Base-by-base conservation (phyloP, 192 early-diverging fungal genomes). In the Cladochytrium replicatum region DNA sequence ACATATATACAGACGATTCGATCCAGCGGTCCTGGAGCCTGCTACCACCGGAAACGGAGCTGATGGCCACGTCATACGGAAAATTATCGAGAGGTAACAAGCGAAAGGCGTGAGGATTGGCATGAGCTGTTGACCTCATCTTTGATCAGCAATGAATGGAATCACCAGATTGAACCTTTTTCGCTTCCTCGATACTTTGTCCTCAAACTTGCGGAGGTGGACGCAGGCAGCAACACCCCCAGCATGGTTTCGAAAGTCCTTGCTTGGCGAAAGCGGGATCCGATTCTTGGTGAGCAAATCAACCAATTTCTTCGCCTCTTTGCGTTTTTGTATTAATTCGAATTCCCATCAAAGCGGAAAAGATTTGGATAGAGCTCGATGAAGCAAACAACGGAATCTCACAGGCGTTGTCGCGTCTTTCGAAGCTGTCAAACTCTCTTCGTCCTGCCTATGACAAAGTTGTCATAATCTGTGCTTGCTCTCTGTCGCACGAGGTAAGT, bases 211-310 rank as follows among this genome's bases (percentile, higher is more conserved):
- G 96, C 91, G 6, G 96, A 99, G 67, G 84, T 99, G 21, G 85
- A 89, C 64, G 78, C 82, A 15, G 96, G 96, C 30, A 89, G 86
- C 53, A 85, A 87, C 71, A 99, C 96, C 1, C 92, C 92, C 8
- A 85, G 83, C 37, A 74, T 99, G 50, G 93, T 92, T 27, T 80
- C 78, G 5, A 83, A 85, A 50, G 87, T 99, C 0, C 69, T 93
- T 19, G 68, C 55, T 26, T 99, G 93, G 93, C 70, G 87, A 28
- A 83, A 81, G 56, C 51, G 48, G 7, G 70, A 86, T 39, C 64
- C 80, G 0, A 71, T 78, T 8, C 74, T 77, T 48, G 77, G 78
- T 60, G 43, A 55, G 6, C n/a, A 9, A 5, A 37, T 67, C 17
- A 29, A 27, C 2, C 39, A 5, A 15, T 38, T 17, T 28, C 5